Evolutionary conservation across 225 moss, liverwort and hornwort genomes (phyloP).

Genomic region (Polytrichum formosum): DNA sequence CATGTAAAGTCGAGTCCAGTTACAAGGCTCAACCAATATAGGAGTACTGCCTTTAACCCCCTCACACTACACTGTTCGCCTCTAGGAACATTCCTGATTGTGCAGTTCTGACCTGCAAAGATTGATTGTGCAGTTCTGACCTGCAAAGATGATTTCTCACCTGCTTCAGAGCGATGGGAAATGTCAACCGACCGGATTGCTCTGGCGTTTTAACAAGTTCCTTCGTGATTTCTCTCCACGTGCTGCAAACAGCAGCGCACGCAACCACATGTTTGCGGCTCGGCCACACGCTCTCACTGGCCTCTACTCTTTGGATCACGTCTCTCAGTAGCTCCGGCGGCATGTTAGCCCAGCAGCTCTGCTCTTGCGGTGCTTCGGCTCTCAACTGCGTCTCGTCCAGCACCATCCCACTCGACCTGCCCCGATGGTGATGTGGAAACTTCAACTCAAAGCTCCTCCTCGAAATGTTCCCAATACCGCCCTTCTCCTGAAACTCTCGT

Average conservation of each 20-base stretch:
- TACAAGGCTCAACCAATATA: too few relatives aligned
- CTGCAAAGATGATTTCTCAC: slow-evolving; percentile 27
- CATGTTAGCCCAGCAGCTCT: slow-evolving; percentile 99
- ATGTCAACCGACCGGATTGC: slow-evolving; percentile 92
- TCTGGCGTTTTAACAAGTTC: slow-evolving; percentile 98
- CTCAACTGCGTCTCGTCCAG: slow-evolving; percentile 82
- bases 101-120: background rate
- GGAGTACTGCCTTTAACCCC: too few relatives aligned
- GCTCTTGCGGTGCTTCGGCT: slow-evolving; percentile 57
- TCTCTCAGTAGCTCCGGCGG: slow-evolving; percentile 95
- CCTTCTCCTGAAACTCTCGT: slow-evolving; percentile 91
- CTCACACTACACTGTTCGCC: background rate
- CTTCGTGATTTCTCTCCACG: slow-evolving; percentile 98
- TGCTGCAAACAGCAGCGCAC: slow-evolving; percentile 94
- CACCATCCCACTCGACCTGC: slow-evolving; percentile 92
- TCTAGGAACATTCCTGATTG: background rate
- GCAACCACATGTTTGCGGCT: slow-evolving; percentile 89
- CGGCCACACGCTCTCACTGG: slow-evolving; percentile 96
- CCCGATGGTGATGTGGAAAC: slow-evolving; percentile 75
- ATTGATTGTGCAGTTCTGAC: too few relatives aligned
- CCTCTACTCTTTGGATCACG: slow-evolving; percentile 94
- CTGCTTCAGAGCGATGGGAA: slow-evolving; percentile 96
- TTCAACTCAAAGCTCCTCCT: slow-evolving; percentile 94
- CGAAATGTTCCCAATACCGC: slow-evolving; percentile 96
- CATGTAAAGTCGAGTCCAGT: too few relatives aligned